Conservation (phyloP, 805 yeast species). For the Candida oleophila region DNA sequence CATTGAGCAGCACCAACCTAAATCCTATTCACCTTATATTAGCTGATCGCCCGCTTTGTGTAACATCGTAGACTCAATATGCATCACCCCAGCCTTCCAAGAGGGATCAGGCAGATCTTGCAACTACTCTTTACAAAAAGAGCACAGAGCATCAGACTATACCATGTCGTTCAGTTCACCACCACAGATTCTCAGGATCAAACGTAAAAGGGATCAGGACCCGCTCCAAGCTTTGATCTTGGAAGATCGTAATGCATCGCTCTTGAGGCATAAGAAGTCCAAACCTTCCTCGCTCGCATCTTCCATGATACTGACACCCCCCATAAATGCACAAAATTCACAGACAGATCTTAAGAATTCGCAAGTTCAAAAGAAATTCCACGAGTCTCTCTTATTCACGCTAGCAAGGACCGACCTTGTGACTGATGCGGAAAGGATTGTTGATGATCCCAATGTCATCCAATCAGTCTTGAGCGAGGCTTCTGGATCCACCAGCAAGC, state of each 20-base stretch:
- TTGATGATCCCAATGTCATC: constrained; percentile 17
- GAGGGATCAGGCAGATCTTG: neutral
- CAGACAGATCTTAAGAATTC: constrained; percentile 10
- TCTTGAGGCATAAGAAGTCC: constrained; percentile 29
- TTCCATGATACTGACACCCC: constrained; percentile 21
- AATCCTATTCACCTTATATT: no score
- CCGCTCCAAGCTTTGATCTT: constrained; percentile 78
- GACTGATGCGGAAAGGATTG: constrained; percentile 16
- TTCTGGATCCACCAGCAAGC: constrained; percentile 11
- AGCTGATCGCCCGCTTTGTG: no score
- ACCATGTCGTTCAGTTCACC: constrained; percentile 14
- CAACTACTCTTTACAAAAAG: neutral
- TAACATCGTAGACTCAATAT: neutral
- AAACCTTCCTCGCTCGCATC: constrained; percentile 34
- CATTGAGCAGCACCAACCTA: no score
- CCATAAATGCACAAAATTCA: neutral
- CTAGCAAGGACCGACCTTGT: constrained; percentile 33
- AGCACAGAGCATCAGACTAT: neutral
- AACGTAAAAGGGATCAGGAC: constrained; percentile 82
- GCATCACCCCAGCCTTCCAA: neutral
- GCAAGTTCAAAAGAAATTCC: constrained; percentile 8
- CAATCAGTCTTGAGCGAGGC: constrained; percentile 27
- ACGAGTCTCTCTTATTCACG: constrained; percentile 28
- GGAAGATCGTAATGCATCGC: constrained; percentile 30
- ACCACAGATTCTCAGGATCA: constrained; percentile 77